Evolutionary conservation across 1,284 basidiomycete species (phyloP).

Genomic region (Leccinum pachyderme): DNA sequence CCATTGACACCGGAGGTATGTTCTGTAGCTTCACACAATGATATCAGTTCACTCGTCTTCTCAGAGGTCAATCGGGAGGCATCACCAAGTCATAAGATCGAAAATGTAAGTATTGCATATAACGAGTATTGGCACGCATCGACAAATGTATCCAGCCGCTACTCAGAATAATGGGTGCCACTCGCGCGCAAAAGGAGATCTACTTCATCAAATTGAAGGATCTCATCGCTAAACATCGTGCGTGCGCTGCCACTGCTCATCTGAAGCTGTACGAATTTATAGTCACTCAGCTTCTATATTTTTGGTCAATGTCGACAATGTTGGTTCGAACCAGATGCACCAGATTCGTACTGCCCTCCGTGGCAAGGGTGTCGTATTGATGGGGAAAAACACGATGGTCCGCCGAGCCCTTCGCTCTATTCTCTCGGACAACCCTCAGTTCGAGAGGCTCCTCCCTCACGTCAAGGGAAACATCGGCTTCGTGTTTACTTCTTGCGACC

Average conservation of each 20-base stretch:
- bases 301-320: conserved; percentile 99
- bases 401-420: conserved; percentile 94
- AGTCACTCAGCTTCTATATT: conserved; percentile 84
- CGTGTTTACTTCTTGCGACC: conserved; percentile 93
- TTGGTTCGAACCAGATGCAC: conserved; percentile 99
- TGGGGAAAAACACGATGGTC: conserved; percentile 99
- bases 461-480: conserved; percentile 99
- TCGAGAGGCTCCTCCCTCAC: conserved; percentile 94
- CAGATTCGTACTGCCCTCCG: conserved; percentile 97
- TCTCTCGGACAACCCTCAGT: conserved; percentile 87
- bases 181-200: conserved; percentile 85
- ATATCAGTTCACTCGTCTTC: conserved; percentile 12
- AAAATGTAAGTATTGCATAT: conserved; percentile 22
- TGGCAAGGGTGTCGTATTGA: conserved; percentile 94
- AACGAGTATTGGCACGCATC: background rate
- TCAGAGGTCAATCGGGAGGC: conserved; percentile 88
- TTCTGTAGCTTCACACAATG: conserved; percentile 1
- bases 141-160: conserved; percentile 9
- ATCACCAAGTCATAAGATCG: conserved; percentile 37
- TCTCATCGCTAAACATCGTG: conserved; percentile 88
- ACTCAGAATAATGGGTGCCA: conserved; percentile 79
- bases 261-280: conserved; percentile 2
- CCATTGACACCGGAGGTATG: conserved; percentile 74
- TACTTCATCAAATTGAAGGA: conserved; percentile 97
- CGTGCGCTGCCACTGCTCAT: conserved; percentile 33